A percentile compares a stretch with the other conserved stretches of the same genome.
These are phyloP conservation scores for Aspergillus caelatus DNA, from an alignment of 2,329 filamentous ascomycete species.

Conservation along the genomic window DNA sequence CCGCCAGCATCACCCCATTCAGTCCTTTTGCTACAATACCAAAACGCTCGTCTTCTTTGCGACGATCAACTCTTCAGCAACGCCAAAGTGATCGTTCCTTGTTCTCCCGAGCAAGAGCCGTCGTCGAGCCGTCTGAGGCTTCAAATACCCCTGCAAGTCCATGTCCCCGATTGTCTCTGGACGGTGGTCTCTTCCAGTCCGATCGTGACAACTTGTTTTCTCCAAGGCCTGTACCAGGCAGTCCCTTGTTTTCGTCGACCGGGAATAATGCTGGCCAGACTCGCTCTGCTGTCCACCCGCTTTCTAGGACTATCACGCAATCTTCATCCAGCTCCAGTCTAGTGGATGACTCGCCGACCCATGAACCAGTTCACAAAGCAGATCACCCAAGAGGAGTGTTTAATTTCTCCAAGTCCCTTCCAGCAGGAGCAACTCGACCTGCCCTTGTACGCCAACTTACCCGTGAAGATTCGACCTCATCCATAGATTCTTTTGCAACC, in stretches of 20 bases:
- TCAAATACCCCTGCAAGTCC: slow-evolving; percentile 59
- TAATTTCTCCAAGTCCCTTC: slow-evolving; percentile 75
- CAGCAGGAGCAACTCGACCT: slow-evolving; percentile 64
- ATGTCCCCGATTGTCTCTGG: slow-evolving; percentile 74
- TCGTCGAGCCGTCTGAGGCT: slow-evolving; percentile 50
- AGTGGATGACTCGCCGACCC: slow-evolving; percentile 70
- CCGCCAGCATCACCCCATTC: slow-evolving; percentile 41
- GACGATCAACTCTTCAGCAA: slow-evolving; percentile 87
- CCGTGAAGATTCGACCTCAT: slow-evolving; percentile 53
- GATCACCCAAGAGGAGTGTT: slow-evolving; percentile 56
- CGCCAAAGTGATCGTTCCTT: slow-evolving; percentile 70
- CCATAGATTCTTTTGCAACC: slow-evolving; percentile 66
- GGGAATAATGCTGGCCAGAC: slow-evolving; percentile 38
- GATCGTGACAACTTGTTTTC: slow-evolving; percentile 68
- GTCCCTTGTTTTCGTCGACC: slow-evolving; percentile 42
- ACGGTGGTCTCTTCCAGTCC: slow-evolving; percentile 69
- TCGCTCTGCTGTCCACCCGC: slow-evolving; percentile 67
- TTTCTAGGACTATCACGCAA: slow-evolving; percentile 83
- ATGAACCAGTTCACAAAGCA: slow-evolving; percentile 59
- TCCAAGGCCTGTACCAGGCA: slow-evolving; percentile 59
- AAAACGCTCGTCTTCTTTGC: slow-evolving; percentile 73
- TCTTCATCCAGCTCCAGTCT: slow-evolving; percentile 82
- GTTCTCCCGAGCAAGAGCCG: slow-evolving; percentile 45
- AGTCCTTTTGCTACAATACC: slow-evolving; percentile 60
- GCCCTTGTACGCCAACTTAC: slow-evolving; percentile 44